These are phyloP conservation scores for Mycena pura DNA, from an alignment of 768 basidiomycete genomes.

Conservation along the genomic window DNA sequence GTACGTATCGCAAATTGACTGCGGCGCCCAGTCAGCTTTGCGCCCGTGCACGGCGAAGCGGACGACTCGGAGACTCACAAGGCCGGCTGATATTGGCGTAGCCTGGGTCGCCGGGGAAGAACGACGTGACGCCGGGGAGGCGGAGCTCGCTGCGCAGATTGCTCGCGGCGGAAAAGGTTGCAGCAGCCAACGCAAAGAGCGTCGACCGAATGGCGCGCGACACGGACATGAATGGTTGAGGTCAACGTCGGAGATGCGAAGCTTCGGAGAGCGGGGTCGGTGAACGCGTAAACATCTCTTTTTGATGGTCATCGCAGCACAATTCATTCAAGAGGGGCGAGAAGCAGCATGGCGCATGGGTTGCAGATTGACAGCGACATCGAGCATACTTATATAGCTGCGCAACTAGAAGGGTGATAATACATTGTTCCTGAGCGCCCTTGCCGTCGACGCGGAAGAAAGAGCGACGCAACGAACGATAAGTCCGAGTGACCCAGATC, in stretches of 20 bases:
- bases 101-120: conserved; percentile 28
- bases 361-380: no score
- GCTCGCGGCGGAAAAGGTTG: neutral
- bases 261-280: no score
- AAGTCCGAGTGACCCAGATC: no score
- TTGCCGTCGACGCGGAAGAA: no score
- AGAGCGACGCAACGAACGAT: no score
- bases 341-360: no score
- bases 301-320: no score
- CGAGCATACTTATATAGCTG: no score
- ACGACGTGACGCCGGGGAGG: conserved; percentile 24
- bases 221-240: neutral
- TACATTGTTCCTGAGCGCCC: no score
- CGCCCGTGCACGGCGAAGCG: neutral
- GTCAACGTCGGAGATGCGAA: neutral
- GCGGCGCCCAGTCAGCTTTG: neutral
- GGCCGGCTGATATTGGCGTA: conserved; percentile 31
- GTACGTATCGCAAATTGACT: conserved; percentile 32
- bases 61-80: conserved; percentile 25
- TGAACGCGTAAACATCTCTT: no score
- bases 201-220: neutral
- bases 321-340: no score
- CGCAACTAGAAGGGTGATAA: no score
- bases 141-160: conserved; percentile 13
- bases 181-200: neutral